Evolutionary conservation across 2,329 filamentous ascomycete genomes (phyloP).

Genomic region (Aspergillus bombycis): DNA sequence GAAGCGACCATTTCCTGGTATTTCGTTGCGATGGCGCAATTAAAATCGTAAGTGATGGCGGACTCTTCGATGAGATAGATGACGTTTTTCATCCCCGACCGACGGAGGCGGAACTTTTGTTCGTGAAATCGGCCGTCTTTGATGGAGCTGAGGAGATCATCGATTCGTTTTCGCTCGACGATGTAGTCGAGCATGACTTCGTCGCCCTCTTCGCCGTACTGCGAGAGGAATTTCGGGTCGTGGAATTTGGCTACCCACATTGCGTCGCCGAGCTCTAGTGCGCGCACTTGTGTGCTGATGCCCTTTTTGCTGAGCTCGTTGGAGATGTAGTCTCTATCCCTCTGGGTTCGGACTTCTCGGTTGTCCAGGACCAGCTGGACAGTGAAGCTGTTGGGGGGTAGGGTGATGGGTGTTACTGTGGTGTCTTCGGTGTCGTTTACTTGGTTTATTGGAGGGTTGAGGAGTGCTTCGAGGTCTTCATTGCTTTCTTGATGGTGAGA

Average conservation of each 20-base stretch:
- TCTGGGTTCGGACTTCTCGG: conserved; percentile 73
- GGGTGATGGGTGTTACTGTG: conserved; percentile 59
- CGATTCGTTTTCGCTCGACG: conserved; percentile 77
- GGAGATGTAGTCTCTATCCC: conserved; percentile 76
- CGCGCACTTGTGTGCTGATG: conserved; percentile 66
- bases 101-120: conserved; percentile 77
- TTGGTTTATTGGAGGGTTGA: conserved; percentile 1
- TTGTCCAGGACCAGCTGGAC: conserved; percentile 74
- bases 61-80: conserved; percentile 80
- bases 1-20: conserved; percentile 71
- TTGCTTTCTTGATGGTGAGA: conserved; percentile 11
- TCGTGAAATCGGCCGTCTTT: conserved; percentile 82
- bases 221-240: conserved; percentile 59
- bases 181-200: conserved; percentile 80
- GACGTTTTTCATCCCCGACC: conserved; percentile 74
- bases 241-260: conserved; percentile 78
- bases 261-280: conserved; percentile 73
- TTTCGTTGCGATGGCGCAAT: conserved; percentile 44
- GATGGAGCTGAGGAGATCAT: conserved; percentile 78
- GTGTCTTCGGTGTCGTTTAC: conserved; percentile 21
- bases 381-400: conserved; percentile 69
- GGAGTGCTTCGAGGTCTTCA: conserved; percentile 13
- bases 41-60: conserved; percentile 58
- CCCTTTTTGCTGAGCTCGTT: conserved; percentile 70
- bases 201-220: conserved; percentile 59